Evolutionary conservation across 306 rosid species (phyloP).

Genomic region (Lathyrus oleraceus): DNA sequence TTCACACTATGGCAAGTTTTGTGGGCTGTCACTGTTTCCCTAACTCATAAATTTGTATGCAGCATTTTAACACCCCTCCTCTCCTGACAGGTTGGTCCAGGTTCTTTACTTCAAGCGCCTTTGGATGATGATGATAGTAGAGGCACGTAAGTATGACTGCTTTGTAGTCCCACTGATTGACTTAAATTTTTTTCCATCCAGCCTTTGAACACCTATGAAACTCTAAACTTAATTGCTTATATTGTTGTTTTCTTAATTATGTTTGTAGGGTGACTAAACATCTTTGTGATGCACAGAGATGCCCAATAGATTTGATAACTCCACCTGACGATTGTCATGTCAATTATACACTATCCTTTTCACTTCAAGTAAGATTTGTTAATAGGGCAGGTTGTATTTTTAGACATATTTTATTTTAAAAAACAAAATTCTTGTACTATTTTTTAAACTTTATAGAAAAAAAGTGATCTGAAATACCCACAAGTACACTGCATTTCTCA

Average conservation of each 20-base stretch:
- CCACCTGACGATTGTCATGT: conserved; percentile 99
- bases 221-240: conserved; percentile 32
- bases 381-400: not conserved
- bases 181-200: conserved; percentile 28
- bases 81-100: conserved; percentile 78
- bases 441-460: not conserved
- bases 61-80: conserved; percentile 28
- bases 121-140: conserved; percentile 73
- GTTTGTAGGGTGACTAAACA: conserved; percentile 73
- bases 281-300: conserved; percentile 75
- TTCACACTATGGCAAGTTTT: not conserved
- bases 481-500: not conserved
- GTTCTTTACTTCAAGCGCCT: conserved; percentile 96
- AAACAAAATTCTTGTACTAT: not conserved
- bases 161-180: conserved; percentile 34
- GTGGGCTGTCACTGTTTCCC: conserved; percentile 17
- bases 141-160: conserved; percentile 66
- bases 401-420: conserved; percentile 3
- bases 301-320: conserved; percentile 88
- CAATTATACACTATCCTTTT: conserved; percentile 89
- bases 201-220: conserved; percentile 16
- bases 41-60: conserved; percentile 9
- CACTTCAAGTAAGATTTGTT: conserved; percentile 83
- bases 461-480: conserved; percentile 1
- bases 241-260: conserved; percentile 10